Evolutionary conservation across 306 rosid species (phyloP), one percentile per base, ranked within the genome.

Genomic region (Mimosa bimucronata): DNA sequence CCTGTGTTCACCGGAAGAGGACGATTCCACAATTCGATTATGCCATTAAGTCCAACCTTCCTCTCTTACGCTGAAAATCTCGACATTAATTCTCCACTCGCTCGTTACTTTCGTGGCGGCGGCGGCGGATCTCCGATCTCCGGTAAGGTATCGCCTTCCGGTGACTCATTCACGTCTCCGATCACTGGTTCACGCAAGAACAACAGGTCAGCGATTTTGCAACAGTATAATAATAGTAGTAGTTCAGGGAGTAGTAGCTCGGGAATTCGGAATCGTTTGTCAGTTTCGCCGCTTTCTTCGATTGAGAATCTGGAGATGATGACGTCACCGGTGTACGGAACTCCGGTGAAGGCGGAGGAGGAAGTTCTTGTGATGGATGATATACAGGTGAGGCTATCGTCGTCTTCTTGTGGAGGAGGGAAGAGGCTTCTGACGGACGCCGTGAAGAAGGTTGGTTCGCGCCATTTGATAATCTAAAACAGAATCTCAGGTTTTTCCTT

Each of bases 321-420:
- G 66, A 71, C 92, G 62, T 81, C 89, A 79, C 64, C 74, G 23
- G 58, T 66, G 50, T 92, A 87, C 82, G 11, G 90, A 58, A 75
- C 92, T 55, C 91, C 89, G 25, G 87, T 88, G 21, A 85, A 86
- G 82, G 88, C 67, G 13, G 91, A 85, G 2, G 97, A 92, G 66
- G 97, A 92, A 53, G 90, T 86, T 30, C 37, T 92, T 37, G 94
- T 92, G 70, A 92, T 92, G 85, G 93, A 92, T 81, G 97, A 82
- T 10, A 84, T 92, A 77, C 87, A 73, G 61, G 88, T 92, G 77
- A 85, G 79, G 72, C 62, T 77, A 1, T 25, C 80, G 1, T 25
- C 26, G 34, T 57, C 82, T 0, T 34, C 38, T 34, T 34, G 5
- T 34, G 38, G 38, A 2, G 83, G 80, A 26, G 83, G 80, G 67